Conservation (phyloP, 2,329 filamentous ascomycete genomes). For the Botryotinia globosa region DNA sequence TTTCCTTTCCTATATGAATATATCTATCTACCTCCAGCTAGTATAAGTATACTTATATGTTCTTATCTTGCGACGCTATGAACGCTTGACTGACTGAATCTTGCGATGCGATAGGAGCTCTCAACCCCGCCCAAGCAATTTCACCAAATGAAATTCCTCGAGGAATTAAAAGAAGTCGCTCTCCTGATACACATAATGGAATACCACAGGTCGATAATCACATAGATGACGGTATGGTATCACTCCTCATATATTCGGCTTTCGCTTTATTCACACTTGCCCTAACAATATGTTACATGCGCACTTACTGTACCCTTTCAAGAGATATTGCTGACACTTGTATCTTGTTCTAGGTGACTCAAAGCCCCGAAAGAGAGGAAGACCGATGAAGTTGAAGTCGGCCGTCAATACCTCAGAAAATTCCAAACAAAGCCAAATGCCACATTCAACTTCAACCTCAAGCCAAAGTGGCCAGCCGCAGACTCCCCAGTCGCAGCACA, state of each 20-base stretch:
- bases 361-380: slow-evolving; percentile 42
- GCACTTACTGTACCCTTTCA: slow-evolving; percentile 24
- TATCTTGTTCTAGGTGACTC: slow-evolving; percentile 42
- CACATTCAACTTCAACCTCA: slow-evolving; percentile 41
- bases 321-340: slow-evolving; percentile 28
- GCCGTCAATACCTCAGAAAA: slow-evolving; percentile 55
- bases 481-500: slow-evolving; percentile 49
- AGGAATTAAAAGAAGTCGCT: slow-evolving; percentile 76
- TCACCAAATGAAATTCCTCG: slow-evolving; percentile 58
- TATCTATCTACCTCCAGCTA: too few relatives aligned
- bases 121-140: slow-evolving; percentile 41
- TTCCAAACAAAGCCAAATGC: slow-evolving; percentile 47
- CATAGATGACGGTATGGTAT: slow-evolving; percentile 72
- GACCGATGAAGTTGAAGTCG: slow-evolving; percentile 40
- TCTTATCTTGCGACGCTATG: slow-evolving; percentile 1
- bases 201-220: slow-evolving; percentile 51
- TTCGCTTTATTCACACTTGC: slow-evolving; percentile 26
- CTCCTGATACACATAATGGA: slow-evolving; percentile 59
- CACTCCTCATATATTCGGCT: slow-evolving; percentile 19
- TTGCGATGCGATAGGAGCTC: slow-evolving; percentile 28
- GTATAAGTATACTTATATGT: neutral
- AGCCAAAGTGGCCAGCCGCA: slow-evolving; percentile 50
- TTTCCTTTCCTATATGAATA: neutral
- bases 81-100: slow-evolving; percentile 2
- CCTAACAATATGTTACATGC: slow-evolving; percentile 35